Percentiles rank a stretch among this genome's conserved stretches.
Conservation (phyloP, 495 filamentous ascomycete species). For the Penicillium canescens region DNA sequence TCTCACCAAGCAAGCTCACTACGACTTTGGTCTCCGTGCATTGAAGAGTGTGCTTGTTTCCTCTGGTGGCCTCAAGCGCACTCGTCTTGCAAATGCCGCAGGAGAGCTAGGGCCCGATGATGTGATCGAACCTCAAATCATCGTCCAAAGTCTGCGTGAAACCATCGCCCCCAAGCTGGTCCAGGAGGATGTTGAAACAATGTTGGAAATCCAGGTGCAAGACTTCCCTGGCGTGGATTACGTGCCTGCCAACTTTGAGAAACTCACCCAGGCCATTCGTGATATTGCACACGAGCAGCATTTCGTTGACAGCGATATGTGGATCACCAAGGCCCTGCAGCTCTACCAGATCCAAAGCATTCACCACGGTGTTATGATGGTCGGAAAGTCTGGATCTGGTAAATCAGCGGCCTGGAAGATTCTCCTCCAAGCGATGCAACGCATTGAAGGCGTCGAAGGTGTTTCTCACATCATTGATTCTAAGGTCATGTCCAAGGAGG, state of each 20-base stretch:
- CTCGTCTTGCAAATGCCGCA: slow-evolving; percentile 61
- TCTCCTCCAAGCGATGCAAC: slow-evolving; percentile 88
- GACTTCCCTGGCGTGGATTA: slow-evolving; percentile 94
- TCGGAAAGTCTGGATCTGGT: slow-evolving; percentile 90
- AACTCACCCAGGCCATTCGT: slow-evolving; percentile 78
- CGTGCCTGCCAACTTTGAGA: slow-evolving; percentile 78
- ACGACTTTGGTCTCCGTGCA: slow-evolving; percentile 96
- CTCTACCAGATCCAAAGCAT: slow-evolving; percentile 97
- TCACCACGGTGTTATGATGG: slow-evolving; percentile 99
- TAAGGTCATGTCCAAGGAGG: slow-evolving; percentile 99
- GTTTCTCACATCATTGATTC: slow-evolving; percentile 97
- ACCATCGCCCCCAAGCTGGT: slow-evolving; percentile 98
- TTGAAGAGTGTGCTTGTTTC: slow-evolving; percentile 98
- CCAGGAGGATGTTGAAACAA: slow-evolving; percentile 80
- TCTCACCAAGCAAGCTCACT: slow-evolving; percentile 95
- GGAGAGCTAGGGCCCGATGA: slow-evolving; percentile 66
- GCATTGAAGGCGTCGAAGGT: slow-evolving; percentile 86
- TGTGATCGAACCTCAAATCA: slow-evolving; percentile 91
- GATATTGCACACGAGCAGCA: slow-evolving; percentile 79
- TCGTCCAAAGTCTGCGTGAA: slow-evolving; percentile 96
- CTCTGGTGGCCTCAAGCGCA: slow-evolving; percentile 92
- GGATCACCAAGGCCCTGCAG: slow-evolving; percentile 96
- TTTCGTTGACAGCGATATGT: slow-evolving; percentile 84
- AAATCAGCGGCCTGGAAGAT: slow-evolving; percentile 96
- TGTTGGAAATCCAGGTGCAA: slow-evolving; percentile 80